Evolutionary conservation across 345 rosid species (phyloP).

Genomic region (Gossypium rotundifolium): DNA sequence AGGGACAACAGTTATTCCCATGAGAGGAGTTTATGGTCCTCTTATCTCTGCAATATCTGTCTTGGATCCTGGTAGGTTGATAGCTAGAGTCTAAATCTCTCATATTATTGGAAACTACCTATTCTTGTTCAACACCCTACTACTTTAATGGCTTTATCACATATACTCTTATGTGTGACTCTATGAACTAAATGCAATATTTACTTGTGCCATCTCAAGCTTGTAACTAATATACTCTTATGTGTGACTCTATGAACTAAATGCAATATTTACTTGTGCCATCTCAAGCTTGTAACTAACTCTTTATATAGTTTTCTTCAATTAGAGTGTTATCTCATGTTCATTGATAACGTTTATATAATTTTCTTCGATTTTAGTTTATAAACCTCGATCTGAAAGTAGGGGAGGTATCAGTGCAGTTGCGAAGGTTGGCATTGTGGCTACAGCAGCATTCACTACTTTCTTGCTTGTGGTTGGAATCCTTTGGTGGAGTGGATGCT

Average conservation of each 20-base stretch:
- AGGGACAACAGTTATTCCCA: constrained; percentile 53
- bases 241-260: too few species aligned
- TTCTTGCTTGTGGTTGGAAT: constrained; percentile 17
- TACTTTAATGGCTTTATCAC: neutral
- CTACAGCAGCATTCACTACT: constrained; percentile 1
- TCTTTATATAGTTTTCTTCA: too few species aligned
- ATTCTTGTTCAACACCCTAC: too few species aligned
- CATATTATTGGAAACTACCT: too few species aligned
- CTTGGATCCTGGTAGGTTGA: constrained; percentile 27
- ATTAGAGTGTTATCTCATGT: neutral
- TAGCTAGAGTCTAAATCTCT: neutral
- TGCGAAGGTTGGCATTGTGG: constrained; percentile 8
- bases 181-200: too few species aligned
- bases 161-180: too few species aligned
- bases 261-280: neutral
- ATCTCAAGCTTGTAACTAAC: neutral
- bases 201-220: neutral
- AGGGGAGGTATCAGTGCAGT: neutral
- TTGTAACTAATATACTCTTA: neutral
- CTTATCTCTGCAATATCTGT: constrained; percentile 63
- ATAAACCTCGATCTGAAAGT: constrained; percentile 9
- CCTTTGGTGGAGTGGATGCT: constrained; percentile 32
- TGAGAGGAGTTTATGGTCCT: constrained; percentile 53
- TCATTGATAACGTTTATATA: too few species aligned
- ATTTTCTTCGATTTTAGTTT: neutral